Conservation (phyloP, 2,329 filamentous ascomycete genomes). For the Pleurostoma richardsiae region DNA sequence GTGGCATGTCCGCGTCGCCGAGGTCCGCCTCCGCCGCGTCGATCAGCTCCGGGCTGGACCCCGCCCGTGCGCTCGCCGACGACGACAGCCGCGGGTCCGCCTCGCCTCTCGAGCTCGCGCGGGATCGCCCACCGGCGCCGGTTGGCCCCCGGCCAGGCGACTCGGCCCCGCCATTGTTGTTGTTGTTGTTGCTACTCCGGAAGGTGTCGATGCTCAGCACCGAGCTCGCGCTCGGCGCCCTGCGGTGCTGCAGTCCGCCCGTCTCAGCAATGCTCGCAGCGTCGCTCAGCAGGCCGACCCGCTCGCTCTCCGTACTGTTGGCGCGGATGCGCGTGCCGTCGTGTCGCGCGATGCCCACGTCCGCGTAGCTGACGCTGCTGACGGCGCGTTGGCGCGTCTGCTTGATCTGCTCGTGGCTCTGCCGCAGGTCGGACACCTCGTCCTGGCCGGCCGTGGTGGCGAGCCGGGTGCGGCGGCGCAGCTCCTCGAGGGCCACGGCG, state of each 20-base stretch:
- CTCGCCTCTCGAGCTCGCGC: constrained; percentile 33
- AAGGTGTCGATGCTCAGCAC: constrained; percentile 44
- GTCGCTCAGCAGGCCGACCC: constrained; percentile 65
- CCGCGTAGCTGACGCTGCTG: constrained; percentile 71
- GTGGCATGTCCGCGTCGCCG: constrained; percentile 39
- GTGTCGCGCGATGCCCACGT: constrained; percentile 69
- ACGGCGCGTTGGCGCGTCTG: constrained; percentile 61
- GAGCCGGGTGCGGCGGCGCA: constrained; percentile 53
- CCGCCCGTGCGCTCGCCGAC: constrained; percentile 30
- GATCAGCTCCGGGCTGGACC: constrained; percentile 46
- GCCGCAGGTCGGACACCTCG: constrained; percentile 55
- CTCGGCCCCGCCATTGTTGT: constrained; percentile 3
- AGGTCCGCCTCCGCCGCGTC: constrained; percentile 39
- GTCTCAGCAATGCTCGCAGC: constrained; percentile 55
- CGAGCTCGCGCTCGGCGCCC: constrained; percentile 47
- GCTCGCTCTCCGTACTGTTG: constrained; percentile 68
- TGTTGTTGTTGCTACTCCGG: constrained; percentile 14
- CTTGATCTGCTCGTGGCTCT: constrained; percentile 51
- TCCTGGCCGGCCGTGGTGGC: constrained; percentile 39
- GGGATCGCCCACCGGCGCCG: constrained; percentile 20
- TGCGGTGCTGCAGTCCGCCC: constrained; percentile 26
- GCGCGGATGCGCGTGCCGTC: constrained; percentile 73
- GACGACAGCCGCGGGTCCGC: constrained; percentile 11
- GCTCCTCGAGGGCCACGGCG: constrained; percentile 58
- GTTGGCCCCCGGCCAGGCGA: constrained; percentile 12